Evolutionary conservation across 106 monocot genomes (phyloP).

Genomic region (Amphibolis antarctica): DNA sequence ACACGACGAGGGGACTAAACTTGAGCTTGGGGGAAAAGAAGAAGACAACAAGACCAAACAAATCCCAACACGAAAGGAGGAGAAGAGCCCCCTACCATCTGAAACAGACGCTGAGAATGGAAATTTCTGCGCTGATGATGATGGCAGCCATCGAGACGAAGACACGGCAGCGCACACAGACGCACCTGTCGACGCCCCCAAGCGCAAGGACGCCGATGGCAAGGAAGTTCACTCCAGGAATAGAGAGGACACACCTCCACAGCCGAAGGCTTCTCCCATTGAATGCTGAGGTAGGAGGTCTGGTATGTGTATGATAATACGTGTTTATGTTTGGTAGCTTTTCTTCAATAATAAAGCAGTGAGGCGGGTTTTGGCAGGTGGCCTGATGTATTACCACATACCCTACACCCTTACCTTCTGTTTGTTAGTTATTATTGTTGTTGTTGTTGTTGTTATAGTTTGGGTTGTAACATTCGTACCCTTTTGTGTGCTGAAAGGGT

Average conservation of each 20-base stretch:
- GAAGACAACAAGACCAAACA: too few relatives aligned
- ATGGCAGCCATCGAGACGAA: not conserved
- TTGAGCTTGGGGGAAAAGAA: too few relatives aligned
- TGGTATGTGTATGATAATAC: not conserved
- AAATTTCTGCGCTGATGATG: not conserved
- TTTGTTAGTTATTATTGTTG: too few relatives aligned
- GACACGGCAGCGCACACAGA: not conserved
- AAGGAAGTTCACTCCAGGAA: not conserved
- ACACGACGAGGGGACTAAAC: too few relatives aligned
- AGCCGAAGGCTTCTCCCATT: constrained; percentile 24
- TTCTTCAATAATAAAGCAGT: not conserved
- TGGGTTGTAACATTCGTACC: too few relatives aligned
- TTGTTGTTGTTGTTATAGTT: not conserved
- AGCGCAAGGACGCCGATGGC: not conserved
- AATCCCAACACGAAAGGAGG: too few relatives aligned
- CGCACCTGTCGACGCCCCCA: not conserved
- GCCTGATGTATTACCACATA: too few relatives aligned
- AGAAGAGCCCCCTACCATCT: too few relatives aligned
- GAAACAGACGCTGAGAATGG: too few relatives aligned
- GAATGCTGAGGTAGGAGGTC: not conserved
- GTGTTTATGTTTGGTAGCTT: not conserved
- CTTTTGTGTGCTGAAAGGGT: too few relatives aligned
- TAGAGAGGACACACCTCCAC: constrained; percentile 14
- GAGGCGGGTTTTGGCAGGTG: too few relatives aligned
- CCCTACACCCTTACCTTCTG: too few relatives aligned